Evolutionary conservation across 2,329 filamentous ascomycete genomes (phyloP), one percentile per base, ranked within the genome.

Genomic region (Cercospora sp.): DNA sequence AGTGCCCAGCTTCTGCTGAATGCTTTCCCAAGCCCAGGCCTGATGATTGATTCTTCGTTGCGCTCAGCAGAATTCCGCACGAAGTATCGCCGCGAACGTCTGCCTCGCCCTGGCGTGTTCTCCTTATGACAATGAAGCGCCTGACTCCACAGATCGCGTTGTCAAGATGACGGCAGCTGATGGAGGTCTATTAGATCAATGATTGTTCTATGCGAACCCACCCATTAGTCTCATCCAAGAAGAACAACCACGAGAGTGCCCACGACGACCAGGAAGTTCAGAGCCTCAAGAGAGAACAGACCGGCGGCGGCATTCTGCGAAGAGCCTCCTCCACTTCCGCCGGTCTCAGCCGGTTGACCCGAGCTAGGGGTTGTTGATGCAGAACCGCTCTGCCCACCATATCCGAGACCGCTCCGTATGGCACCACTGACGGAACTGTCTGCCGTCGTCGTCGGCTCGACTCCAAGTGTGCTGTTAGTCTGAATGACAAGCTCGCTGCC

Each of bases 401-500:
- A 64, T 2, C 62, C 62, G 36, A 64, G 18, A 8, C 62, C 62
- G 31, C 48, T 57, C n/a, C 48, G 48, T 12, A 64, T 64, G 31
- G 62, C 62, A 39, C 62, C 51, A 58, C 62, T 64, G 30, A 64
- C 20, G 10, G 62, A 64, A 18, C 48, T 39, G 31, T 58, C 33
- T 55, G 39, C 31, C 12, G 67, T 65, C 12, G 23, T 31, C 28
- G 60, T 64, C 7, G 59, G 36, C 26, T 55, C 51, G 5, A 55
- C 51, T 13, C 63, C 63, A 23, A 68, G 36, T 12, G 63, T 68
- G 16, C 58, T 63, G 28, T 48, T 65, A 8, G 31, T 51, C 26
- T 28, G 57, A 6, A 68, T n/a, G 30, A 68, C 20, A n/a, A 65
- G 23, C 20, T 63, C 66, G 30, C 31, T 23, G 33, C 65, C 67